These are phyloP conservation scores for Pelargonium citronellum DNA, from an alignment of 441 rosid species.

Conservation along the genomic window DNA sequence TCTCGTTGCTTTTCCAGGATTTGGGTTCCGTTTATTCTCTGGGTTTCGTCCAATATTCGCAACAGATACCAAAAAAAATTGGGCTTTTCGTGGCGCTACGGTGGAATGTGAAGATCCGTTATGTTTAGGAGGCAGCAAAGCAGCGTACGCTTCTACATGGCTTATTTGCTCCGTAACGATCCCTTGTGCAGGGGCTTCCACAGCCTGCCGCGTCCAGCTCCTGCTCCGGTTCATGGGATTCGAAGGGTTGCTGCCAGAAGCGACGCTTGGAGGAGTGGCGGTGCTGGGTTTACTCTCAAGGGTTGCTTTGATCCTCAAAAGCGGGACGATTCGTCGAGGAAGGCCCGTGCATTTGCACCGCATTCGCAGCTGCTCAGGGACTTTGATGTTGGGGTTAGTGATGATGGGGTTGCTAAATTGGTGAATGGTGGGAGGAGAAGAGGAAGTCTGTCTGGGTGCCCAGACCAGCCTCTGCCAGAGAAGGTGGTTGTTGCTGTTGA, in stretches of 20 bases:
- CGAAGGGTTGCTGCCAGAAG: constrained; percentile 14
- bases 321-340: constrained; percentile 23
- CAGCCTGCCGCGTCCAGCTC: constrained; percentile 17
- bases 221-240: not conserved
- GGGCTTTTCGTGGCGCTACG: not conserved
- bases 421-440: constrained; percentile 36
- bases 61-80: not conserved
- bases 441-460: constrained; percentile 38
- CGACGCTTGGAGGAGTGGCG: constrained; percentile 27
- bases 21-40: not conserved
- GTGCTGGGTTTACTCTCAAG: constrained; percentile 38
- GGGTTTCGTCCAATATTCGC: not conserved
- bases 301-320: constrained; percentile 46
- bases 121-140: constrained; percentile 3
- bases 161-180: constrained; percentile 35
- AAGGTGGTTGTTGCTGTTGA: constrained; percentile 84
- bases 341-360: constrained; percentile 41
- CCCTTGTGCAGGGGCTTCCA: constrained; percentile 34
- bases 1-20: not conserved
- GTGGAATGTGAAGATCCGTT: constrained; percentile 3
- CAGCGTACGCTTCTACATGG: constrained; percentile 32
- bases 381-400: constrained; percentile 33
- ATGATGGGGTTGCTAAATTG: constrained; percentile 26
- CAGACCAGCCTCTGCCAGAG: constrained; percentile 33
- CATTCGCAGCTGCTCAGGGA: constrained; percentile 37